phyloP scores from a whole-genome alignment of 2,329 filamentous ascomycete genomes.

The Apiospora arundinis region DNA sequence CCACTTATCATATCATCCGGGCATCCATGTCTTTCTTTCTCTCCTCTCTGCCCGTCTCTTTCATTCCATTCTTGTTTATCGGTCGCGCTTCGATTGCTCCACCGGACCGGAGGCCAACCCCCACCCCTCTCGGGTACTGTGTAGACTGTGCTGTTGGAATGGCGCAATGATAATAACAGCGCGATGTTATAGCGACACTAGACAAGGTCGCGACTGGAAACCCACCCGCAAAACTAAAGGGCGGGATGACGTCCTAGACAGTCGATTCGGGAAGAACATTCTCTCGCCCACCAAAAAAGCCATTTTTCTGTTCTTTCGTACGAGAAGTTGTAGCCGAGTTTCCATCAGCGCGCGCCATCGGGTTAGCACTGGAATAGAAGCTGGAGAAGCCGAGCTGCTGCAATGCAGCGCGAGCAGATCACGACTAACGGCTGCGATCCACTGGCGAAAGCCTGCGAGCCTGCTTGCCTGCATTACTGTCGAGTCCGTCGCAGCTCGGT shows the following conservation, averaged over 20 bases:
- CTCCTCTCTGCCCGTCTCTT: neutral
- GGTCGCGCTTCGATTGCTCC: neutral
- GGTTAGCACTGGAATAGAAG: neutral
- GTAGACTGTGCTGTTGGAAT: conserved; percentile 11
- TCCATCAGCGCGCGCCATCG: neutral
- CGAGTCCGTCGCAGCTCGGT: neutral
- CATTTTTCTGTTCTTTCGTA: neutral
- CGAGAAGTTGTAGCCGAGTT: conserved; percentile 1
- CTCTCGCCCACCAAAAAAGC: neutral
- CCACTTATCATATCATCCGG: neutral
- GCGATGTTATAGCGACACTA: conserved; percentile 9
- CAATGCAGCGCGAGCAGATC: neutral
- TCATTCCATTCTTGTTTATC: conserved; percentile 14
- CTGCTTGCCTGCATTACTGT: neutral
- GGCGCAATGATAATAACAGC: conserved; percentile 3
- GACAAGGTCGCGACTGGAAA: neutral
- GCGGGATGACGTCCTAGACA: conserved; percentile 17
- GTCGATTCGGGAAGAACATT: neutral
- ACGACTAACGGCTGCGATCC: neutral
- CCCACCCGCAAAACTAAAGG: conserved; percentile 3
- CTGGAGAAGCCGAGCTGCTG: neutral
- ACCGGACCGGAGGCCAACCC: neutral
- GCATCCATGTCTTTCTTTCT: neutral
- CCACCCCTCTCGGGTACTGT: conserved; percentile 2
- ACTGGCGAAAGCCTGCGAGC: neutral